Base-by-base conservation (phyloP, 2,329 filamentous ascomycete species). In the Magnaporthiopsis poae region DNA sequence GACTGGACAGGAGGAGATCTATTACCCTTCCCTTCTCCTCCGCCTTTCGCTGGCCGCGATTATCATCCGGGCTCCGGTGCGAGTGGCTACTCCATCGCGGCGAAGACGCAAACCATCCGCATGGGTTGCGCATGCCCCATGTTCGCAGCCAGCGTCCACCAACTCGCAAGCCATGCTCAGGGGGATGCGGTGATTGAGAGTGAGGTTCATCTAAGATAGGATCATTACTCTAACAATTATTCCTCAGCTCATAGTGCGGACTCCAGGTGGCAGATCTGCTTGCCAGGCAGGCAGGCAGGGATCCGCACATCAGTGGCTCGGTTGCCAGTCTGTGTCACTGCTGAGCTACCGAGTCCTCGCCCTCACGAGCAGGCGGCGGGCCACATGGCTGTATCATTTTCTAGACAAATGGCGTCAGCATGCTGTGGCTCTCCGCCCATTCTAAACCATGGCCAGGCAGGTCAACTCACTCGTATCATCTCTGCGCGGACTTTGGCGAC, bases 401-500 rank as follows among this genome's bases (percentile, higher is more conserved):
- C 85, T 87, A 68, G 60, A 35, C 31, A 65, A 18, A 35, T 5
- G 39, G 2, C 4, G 25, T 15, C 36, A 33, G 18, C 31, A 18
- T 52, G 61, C 21, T 12, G 21, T 61, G 8, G 61, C n/a, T 13
- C 13, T 62, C 31, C 31, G 29, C 68, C 29, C 66, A 65, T 62
- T 25, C 25, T 15, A 29, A 56, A 33, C 11, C 33, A 35, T 60
- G 29, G 31, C 31, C 8, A 11, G 35, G 13, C 21, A 36, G 21
- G 7, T 33, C 36, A 25, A 76, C 80, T 63, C 74, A 87, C 84
- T 74, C 96, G 90, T 72, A 98, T 89, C 80, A 96, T 84, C 77
- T 87, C 84, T 18, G 89, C 87, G 69, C 92, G 84, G 65, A 95
- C 87, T 77, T 92, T 91, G 77, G 92, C 89, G 67, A 89, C 83